Conservation (phyloP, 2,329 filamentous ascomycete genomes). For the Coniella lustricola region DNA sequence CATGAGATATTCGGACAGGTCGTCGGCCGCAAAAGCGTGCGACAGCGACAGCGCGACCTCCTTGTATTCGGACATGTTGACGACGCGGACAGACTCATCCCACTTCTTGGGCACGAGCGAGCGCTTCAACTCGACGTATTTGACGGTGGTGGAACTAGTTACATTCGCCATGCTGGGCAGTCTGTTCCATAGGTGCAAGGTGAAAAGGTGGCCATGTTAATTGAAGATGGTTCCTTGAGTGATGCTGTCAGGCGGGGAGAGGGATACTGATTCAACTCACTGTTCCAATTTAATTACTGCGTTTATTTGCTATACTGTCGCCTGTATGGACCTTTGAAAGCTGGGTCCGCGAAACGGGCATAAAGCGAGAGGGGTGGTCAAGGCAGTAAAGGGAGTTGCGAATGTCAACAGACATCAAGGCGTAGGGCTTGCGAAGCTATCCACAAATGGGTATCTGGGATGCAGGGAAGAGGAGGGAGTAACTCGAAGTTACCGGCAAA, state of each 20-base stretch:
- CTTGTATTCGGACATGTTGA: constrained; percentile 61
- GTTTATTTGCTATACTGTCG: constrained; percentile 50
- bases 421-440: constrained; percentile 26
- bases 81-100: constrained; percentile 52
- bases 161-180: constrained; percentile 38
- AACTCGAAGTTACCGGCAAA: constrained; percentile 7
- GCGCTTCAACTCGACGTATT: constrained; percentile 27
- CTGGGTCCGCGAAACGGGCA: constrained; percentile 49
- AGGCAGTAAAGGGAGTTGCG: constrained; percentile 50
- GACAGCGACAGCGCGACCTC: constrained; percentile 66
- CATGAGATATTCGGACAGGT: constrained; percentile 68
- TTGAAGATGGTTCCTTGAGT: background rate
- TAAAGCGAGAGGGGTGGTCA: constrained; percentile 49
- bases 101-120: constrained; percentile 47
- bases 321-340: constrained; percentile 48
- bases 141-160: constrained; percentile 23
- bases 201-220: background rate
- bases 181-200: background rate
- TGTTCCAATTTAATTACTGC: constrained; percentile 27
- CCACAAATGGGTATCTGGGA: constrained; percentile 10
- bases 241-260: no score
- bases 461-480: constrained; percentile 10
- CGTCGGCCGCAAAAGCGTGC: constrained; percentile 69
- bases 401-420: constrained; percentile 55
- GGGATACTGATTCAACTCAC: background rate